These are phyloP conservation scores for Jacaranda mimosifolia DNA, from an alignment of 257 asterid genomes.

Conservation along the genomic window DNA sequence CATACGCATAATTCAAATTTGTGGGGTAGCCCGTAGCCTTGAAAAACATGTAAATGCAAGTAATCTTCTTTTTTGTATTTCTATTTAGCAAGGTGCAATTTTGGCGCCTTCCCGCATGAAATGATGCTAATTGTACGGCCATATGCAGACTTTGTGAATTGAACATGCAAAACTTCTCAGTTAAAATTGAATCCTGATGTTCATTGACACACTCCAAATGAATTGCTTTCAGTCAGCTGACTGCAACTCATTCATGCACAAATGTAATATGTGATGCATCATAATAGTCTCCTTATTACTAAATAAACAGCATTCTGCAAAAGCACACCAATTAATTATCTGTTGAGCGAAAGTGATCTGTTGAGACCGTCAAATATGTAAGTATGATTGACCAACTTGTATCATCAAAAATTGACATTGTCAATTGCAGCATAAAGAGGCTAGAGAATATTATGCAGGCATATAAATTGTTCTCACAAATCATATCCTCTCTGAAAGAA, in stretches of 20 bases:
- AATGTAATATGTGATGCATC: not conserved
- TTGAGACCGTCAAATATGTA: not conserved
- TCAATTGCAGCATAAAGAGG: not conserved
- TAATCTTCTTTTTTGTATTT: not conserved
- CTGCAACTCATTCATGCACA: not conserved
- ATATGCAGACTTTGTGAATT: too few species aligned
- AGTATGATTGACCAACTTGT: not conserved
- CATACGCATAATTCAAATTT: not conserved
- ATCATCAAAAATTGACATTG: not conserved
- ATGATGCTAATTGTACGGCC: not conserved
- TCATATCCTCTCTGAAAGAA: not conserved
- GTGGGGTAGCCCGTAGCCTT: not conserved
- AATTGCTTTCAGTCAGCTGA: not conserved
- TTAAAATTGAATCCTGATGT: not conserved
- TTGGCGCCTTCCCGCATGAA: not conserved
- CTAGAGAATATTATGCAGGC: not conserved
- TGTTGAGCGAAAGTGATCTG: too few species aligned
- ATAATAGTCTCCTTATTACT: too few species aligned
- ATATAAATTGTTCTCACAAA: not conserved
- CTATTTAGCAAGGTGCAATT: not conserved
- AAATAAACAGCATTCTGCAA: not conserved
- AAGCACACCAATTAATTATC: too few species aligned
- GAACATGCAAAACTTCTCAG: not conserved
- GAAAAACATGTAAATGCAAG: slow-evolving; percentile 1
- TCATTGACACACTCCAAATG: not conserved